Evolutionary conservation across 192 early-diverging fungal genomes (phyloP), one percentile per base, ranked within the genome.

Genomic region (Lobosporangium transversale): DNA sequence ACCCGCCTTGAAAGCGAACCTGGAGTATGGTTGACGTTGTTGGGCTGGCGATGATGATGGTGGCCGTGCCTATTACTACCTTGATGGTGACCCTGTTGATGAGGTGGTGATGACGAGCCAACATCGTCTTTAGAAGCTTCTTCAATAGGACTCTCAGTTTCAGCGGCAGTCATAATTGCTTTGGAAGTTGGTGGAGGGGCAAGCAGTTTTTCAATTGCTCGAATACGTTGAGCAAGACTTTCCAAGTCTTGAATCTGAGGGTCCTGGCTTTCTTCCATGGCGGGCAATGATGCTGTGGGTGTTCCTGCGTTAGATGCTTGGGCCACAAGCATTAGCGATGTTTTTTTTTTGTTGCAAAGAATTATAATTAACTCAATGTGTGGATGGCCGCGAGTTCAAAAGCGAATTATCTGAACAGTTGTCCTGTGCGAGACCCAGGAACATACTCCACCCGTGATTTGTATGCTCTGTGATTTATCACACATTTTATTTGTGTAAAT

Each of bases 1-100:
- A 76, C 24, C 11, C 73, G 50, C 53, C 73, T 66, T 23, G 73
- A 76, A 24, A 76, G 58, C 15, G 73, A 76, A 0, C 73, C 73
- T 6, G 69, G 59, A 2, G 61, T 63, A 48, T 62, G 33, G 37
- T 51, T 18, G 51, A 29, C 5, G 17, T 14, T 2, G 33, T 0
- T n/a, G 40, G 44, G 15, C 58, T 62, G 48, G 14, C 52, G 49
- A 17, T 62, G 32, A 24, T 58, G 59, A 20, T 23, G 21, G 20
- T 63, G 50, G 26, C 35, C 15, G 14, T 59, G 58, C 12, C 37
- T 30, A 24, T 58, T 17, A 49, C 17, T 21, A 21, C 17, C 23
- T 10, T 21, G 12, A 6, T 49, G 8, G 17, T 21, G 18, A 49
- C 47, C 47, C 36, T 47, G 52, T 12, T 48, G 36, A 2, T 26